Evolutionary conservation across 2,329 filamentous ascomycete genomes (phyloP).

Genomic region (Fusarium longipes): DNA sequence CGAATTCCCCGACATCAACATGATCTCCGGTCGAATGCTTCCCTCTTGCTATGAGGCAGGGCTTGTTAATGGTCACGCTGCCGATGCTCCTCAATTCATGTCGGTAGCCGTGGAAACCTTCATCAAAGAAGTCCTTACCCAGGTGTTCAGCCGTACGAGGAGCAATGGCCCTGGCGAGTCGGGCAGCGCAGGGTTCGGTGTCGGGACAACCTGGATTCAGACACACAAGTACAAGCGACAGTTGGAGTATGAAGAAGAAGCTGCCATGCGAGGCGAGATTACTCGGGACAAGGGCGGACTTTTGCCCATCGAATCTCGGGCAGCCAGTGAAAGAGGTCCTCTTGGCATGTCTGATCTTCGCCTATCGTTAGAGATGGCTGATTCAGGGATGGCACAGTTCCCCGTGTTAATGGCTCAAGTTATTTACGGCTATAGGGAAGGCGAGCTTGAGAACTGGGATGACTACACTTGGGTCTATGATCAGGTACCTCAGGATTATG

Average conservation of each 20-base stretch:
- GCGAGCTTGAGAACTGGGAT: slow-evolving; percentile 75
- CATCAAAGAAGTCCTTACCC: slow-evolving; percentile 73
- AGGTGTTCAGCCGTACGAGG: slow-evolving; percentile 72
- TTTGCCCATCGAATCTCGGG: slow-evolving; percentile 83
- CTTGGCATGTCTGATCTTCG: slow-evolving; percentile 83
- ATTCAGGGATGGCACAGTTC: slow-evolving; percentile 80
- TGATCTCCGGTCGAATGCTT: slow-evolving; percentile 73
- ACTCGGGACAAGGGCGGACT: slow-evolving; percentile 79
- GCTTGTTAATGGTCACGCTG: slow-evolving; percentile 66
- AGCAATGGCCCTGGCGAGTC: slow-evolving; percentile 73
- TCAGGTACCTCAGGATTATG: slow-evolving; percentile 42
- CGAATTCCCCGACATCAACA: slow-evolving; percentile 74
- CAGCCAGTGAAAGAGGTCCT: slow-evolving; percentile 75
- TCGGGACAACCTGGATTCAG: slow-evolving; percentile 77
- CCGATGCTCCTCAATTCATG: slow-evolving; percentile 72
- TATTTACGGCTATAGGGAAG: slow-evolving; percentile 77
- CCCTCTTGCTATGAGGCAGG: slow-evolving; percentile 76
- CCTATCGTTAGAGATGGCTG: slow-evolving; percentile 79
- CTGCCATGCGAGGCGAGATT: slow-evolving; percentile 77
- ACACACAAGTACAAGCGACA: slow-evolving; percentile 82
- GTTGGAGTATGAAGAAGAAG: slow-evolving; percentile 79
- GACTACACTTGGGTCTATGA: slow-evolving; percentile 67
- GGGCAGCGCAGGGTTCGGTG: slow-evolving; percentile 71
- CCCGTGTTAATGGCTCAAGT: slow-evolving; percentile 79
- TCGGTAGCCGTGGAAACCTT: slow-evolving; percentile 74